A percentile compares a stretch with the other conserved stretches of the same genome.
phyloP scores from a whole-genome alignment of 495 filamentous ascomycete species.

The Hypoxylon lienhwacheense region DNA sequence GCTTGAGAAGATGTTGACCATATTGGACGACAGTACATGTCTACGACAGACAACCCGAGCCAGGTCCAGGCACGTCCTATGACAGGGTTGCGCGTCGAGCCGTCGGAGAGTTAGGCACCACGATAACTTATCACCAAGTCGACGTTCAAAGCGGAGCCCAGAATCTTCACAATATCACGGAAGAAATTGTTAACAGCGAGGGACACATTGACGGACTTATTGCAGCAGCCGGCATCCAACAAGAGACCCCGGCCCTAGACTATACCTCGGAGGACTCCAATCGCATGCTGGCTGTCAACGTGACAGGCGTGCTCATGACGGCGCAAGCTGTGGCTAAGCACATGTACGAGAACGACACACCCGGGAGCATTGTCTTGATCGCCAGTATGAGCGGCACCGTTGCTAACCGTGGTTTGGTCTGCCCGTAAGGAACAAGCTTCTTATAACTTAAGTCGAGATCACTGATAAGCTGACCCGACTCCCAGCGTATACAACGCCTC shows the following conservation, averaged over 20 bases:
- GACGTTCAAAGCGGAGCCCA: slow-evolving; percentile 75
- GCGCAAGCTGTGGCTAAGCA: slow-evolving; percentile 75
- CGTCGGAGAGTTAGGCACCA: slow-evolving; percentile 64
- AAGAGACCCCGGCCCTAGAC: slow-evolving; percentile 69
- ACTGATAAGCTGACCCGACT: slow-evolving; percentile 58
- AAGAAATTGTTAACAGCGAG: slow-evolving; percentile 68
- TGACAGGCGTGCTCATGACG: slow-evolving; percentile 75
- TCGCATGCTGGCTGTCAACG: slow-evolving; percentile 72
- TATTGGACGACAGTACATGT: slow-evolving; percentile 53
- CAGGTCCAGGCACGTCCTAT: slow-evolving; percentile 52
- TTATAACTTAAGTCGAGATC: background rate
- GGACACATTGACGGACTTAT: slow-evolving; percentile 78
- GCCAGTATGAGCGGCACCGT: slow-evolving; percentile 80
- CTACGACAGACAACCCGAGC: slow-evolving; percentile 54
- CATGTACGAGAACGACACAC: slow-evolving; percentile 63
- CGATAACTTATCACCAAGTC: slow-evolving; percentile 75
- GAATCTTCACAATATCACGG: slow-evolving; percentile 65
- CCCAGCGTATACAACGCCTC: slow-evolving; percentile 88
- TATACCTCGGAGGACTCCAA: slow-evolving; percentile 65
- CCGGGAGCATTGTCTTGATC: slow-evolving; percentile 71
- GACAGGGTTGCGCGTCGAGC: slow-evolving; percentile 65
- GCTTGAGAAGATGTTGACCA: slow-evolving; percentile 6
- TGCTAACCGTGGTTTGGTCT: slow-evolving; percentile 64
- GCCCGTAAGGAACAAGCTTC: slow-evolving; percentile 42
- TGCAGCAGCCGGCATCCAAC: slow-evolving; percentile 79